Conservation (phyloP, 441 rosid genomes). For the Dalechampia spathulata region DNA sequence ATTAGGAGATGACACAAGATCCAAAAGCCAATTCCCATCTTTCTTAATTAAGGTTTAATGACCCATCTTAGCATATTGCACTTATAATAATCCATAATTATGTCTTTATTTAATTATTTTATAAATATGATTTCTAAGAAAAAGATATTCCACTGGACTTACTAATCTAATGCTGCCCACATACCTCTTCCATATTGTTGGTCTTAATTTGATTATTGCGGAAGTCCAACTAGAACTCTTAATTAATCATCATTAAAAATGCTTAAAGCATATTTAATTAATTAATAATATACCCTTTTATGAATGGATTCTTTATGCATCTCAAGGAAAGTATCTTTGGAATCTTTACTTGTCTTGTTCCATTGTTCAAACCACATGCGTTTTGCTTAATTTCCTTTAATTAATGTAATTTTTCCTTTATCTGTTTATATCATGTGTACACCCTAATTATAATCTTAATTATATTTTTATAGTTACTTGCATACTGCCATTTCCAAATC, state of each 20-base stretch:
- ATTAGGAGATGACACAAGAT: slow-evolving; percentile 22
- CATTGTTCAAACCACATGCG: neutral
- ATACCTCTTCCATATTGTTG: slow-evolving; percentile 5
- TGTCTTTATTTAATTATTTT: no score
- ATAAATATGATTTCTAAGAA: no score
- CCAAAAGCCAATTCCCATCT: slow-evolving; percentile 19
- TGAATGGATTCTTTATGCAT: neutral
- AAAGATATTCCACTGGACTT: no score
- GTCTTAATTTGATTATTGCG: slow-evolving; percentile 7
- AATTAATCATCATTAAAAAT: neutral
- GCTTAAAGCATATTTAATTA: neutral
- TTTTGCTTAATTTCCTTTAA: no score
- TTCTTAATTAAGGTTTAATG: neutral
- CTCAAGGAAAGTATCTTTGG: slow-evolving; percentile 1
- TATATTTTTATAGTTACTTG: no score
- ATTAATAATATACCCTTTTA: neutral
- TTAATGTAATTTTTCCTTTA: no score
- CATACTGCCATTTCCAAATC: neutral
- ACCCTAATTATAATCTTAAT: no score
- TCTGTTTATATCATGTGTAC: no score
- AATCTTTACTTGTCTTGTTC: slow-evolving; percentile 12
- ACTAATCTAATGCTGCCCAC: slow-evolving; percentile 9
- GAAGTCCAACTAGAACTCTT: neutral
- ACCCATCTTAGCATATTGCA: neutral
- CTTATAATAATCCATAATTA: neutral